Evolutionary conservation across 2,329 filamentous ascomycete species (phyloP), one percentile per base, ranked within the genome.

Genomic region (Fusarium avenaceum): DNA sequence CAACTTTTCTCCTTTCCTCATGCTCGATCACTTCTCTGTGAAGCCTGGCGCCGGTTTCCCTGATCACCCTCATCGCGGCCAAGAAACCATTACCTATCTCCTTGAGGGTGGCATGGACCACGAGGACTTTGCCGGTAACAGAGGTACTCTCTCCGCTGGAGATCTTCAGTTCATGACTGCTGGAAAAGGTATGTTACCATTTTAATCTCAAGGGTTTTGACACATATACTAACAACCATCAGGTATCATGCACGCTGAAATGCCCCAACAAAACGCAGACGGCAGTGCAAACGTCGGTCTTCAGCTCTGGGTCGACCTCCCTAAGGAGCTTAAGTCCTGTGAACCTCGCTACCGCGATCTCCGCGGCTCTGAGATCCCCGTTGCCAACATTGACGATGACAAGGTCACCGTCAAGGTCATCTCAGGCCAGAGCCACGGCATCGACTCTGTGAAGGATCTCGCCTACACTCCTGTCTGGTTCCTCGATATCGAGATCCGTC

Each of bases 141-240:
- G 86, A 49, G 96, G 95, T 59, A 96, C 92, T 5, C 93, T 98
- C 71, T 86, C 90, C 63, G 81, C 91, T 0, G 95, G 95, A n/a
- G 95, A 97, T 77, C 82, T 98, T 47, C 95, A 98, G 77, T 98
- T 98, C 85, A 98, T 98, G 96, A 97, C 95, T 0, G 95, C 95
- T 1, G 95, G 95, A 6, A 84, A 63, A 58, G 60, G 60, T 63
- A 38, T 20, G 58, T 10, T 10, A 19, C 9, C 10, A 13, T 19
- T 19, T 26, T 6, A 11, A 14, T n/a, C 1, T n/a, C 22, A 6
- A 22, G 7, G 9, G 3, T 14, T 24, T 19, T 24, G 8, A 15
- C 28, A 13, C 19, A 19, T 24, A 24, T 32, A 38, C 51, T 63
- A 19, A 63, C 58, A 28, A 26, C 28, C 22, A 13, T 24, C 86